Conservation (phyloP, 495 filamentous ascomycete genomes). For the Lasiosphaeria hispida region DNA sequence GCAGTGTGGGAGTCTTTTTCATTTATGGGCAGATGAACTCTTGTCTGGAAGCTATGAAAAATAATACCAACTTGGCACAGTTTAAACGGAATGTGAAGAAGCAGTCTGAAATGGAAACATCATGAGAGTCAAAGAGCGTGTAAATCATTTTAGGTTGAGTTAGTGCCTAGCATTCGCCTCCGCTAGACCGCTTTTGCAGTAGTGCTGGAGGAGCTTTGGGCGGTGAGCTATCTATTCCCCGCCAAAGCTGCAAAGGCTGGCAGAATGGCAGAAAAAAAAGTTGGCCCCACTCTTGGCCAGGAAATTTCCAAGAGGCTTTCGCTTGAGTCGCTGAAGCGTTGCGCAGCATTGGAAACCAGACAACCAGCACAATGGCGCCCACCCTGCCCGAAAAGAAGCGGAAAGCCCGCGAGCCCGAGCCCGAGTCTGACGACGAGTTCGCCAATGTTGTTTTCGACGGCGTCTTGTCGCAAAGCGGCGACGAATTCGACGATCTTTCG, state of each 20-base stretch:
- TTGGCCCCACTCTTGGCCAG: slow-evolving; percentile 12
- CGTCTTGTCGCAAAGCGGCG: slow-evolving; percentile 33
- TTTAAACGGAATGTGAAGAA: no score
- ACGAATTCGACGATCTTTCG: slow-evolving; percentile 25
- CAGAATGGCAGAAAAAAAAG: slow-evolving; percentile 37
- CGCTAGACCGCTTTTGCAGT: no score
- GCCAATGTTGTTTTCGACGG: slow-evolving; percentile 31
- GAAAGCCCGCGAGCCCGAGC: slow-evolving; percentile 37
- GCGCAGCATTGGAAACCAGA: slow-evolving; percentile 20
- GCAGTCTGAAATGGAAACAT: no score
- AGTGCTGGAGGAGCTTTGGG: not conserved
- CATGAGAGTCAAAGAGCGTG: no score
- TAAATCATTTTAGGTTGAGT: no score
- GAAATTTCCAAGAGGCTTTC: slow-evolving; percentile 19
- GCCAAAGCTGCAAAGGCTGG: slow-evolving; percentile 15
- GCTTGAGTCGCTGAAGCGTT: slow-evolving; percentile 11
- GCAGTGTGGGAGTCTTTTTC: no score
- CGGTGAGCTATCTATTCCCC: slow-evolving; percentile 3
- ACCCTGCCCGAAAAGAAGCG: slow-evolving; percentile 43
- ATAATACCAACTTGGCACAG: no score
- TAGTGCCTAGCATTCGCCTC: no score
- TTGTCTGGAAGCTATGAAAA: no score
- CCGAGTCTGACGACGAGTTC: slow-evolving; percentile 34
- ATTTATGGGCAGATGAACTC: no score
- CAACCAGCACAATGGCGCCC: slow-evolving; percentile 37